Base-by-base conservation (phyloP, 371 early-diverging fungal species). In the Parasitella parasitica region DNA sequence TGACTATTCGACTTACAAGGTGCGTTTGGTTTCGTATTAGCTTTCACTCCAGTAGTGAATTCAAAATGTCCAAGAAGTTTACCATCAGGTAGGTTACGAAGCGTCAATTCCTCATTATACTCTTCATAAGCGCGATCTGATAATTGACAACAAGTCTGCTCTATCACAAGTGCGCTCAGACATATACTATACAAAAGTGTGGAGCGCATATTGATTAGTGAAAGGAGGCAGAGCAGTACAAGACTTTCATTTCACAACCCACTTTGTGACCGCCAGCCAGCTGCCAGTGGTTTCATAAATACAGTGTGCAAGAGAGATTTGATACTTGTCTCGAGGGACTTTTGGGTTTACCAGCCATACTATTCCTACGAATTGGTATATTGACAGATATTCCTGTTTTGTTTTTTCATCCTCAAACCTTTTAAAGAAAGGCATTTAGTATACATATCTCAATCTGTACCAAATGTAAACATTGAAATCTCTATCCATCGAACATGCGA, bases 51-150 rank as follows among this genome's bases (percentile, higher is more conserved):
- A 3, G 86, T 82, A 4, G 73, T 81, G 64, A 94, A 94, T 16
- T 88, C 84, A 61, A 94, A 95, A 50, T 90, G 88, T 34, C 89
- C 86, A 28, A 93, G 81, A 27, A 91, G 80, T 67, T 89, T 91
- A 49, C 92, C 92, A 78, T 92, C 92, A 22, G 80, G 71, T 60
- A 92, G 70, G 24, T 90, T 81, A 61, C 81, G 78, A 12, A 92
- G 55, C 2, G 77, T 76, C 20, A 92, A 78, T 37, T 88, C 75
- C 58, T 92, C 91, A 59, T 81, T 73, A 54, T 87, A 91, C 54
- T 64, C 67, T 54, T 79, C 76, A 35, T 35, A 35, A 9, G 26
- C 30, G 11, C 57, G 61, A 26, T 60, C 56, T 4, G 64, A 64
- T 22, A 69, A 8, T 18, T 59, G 61, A 38, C 55, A 16, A 20